A percentile compares a stretch with the other conserved stretches of the same genome.
Evolutionary conservation across 805 yeast species (phyloP).

Genomic region (Ogataea degrootiae): DNA sequence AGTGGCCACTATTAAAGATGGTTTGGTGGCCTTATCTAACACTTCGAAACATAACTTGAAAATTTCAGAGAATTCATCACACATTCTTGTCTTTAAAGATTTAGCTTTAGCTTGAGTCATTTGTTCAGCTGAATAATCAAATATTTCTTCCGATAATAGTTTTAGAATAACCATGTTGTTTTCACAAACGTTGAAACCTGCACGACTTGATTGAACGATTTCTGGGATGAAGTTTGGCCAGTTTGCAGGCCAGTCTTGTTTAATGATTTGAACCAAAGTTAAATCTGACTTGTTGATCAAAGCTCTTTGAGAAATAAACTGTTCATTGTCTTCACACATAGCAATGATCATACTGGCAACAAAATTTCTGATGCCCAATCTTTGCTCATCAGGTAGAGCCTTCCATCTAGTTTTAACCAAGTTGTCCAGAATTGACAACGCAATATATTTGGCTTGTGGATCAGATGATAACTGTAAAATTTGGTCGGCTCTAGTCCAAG

Average conservation of each 20-base stretch:
- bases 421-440: conserved; percentile 83
- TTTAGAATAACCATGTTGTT: conserved; percentile 93
- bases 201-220: conserved; percentile 75
- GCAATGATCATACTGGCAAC: conserved; percentile 90
- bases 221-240: conserved; percentile 98
- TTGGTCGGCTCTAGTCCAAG: conserved; percentile 93
- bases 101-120: conserved; percentile 95
- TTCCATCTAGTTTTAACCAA: conserved; percentile 93
- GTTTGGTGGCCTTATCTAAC: conserved; percentile 80
- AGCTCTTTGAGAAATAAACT: conserved; percentile 69
- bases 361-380: conserved; percentile 90
- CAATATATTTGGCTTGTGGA: conserved; percentile 89
- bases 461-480: conserved; percentile 74
- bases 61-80: conserved; percentile 87
- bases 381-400: conserved; percentile 79
- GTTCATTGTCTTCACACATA: conserved; percentile 77
- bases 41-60: conserved; percentile 92
- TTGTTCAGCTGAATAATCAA: conserved; percentile 91
- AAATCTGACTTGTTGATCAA: conserved; percentile 89
- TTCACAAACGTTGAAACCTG: conserved; percentile 91
- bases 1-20: conserved; percentile 80
- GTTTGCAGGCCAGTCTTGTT: conserved; percentile 98
- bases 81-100: conserved; percentile 75
- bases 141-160: conserved; percentile 89
- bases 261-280: conserved; percentile 87